phyloP scores from a whole-genome alignment of 2,329 filamentous ascomycete genomes.

The Zasmidium citrigriseum region DNA sequence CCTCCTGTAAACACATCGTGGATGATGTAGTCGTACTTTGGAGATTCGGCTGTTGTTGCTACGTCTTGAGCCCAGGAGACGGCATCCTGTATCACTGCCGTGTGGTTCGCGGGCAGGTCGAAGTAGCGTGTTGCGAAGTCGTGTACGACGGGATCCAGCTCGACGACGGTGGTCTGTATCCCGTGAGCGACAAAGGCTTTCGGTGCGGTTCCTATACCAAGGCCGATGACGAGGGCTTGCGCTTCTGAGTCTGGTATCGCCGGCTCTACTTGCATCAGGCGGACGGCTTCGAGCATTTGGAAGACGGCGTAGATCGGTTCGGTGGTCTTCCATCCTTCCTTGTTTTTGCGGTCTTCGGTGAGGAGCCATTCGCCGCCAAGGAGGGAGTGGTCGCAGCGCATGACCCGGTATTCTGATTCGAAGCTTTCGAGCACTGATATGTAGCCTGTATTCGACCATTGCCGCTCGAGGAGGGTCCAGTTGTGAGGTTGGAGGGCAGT shows the following conservation, averaged over 20 bases:
- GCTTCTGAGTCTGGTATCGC: conserved; percentile 38
- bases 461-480: conserved; percentile 76
- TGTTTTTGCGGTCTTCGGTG: conserved; percentile 41
- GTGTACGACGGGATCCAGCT: conserved; percentile 89
- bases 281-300: conserved; percentile 87
- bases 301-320: conserved; percentile 98
- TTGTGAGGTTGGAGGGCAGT: conserved; percentile 63
- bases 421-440: conserved; percentile 83
- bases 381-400: conserved; percentile 92
- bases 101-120: conserved; percentile 73
- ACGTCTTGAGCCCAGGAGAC: conserved; percentile 65
- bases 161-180: conserved; percentile 89
- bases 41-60: conserved; percentile 22
- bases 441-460: conserved; percentile 88
- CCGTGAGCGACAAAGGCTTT: conserved; percentile 83
- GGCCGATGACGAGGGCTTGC: conserved; percentile 79
- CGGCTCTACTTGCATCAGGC: conserved; percentile 65
- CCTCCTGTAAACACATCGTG: conserved; percentile 98
- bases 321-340: conserved; percentile 55
- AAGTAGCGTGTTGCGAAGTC: conserved; percentile 84
- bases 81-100: conserved; percentile 79
- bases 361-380: conserved; percentile 88
- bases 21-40: conserved; percentile 81
- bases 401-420: conserved; percentile 70
- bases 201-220: conserved; percentile 90